phyloP scores from a whole-genome alignment of 768 basidiomycete species.

The Punctularia strigosozonata region DNA sequence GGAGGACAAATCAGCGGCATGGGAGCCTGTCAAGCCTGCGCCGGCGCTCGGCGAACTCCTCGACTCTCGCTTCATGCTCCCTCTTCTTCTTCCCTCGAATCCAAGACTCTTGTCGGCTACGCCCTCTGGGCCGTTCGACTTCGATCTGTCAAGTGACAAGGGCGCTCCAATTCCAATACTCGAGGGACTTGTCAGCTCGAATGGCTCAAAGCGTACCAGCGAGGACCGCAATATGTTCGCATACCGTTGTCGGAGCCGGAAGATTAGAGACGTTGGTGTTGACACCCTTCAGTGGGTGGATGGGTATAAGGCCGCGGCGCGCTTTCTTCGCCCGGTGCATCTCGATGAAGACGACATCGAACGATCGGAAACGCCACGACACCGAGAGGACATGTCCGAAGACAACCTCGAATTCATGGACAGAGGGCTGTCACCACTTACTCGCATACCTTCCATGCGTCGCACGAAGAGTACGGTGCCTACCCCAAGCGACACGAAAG shows the following conservation, averaged over 20 bases:
- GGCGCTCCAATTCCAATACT: slow-evolving; percentile 15
- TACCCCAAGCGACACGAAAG: too few relatives aligned
- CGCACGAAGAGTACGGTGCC: too few relatives aligned
- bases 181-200: slow-evolving; percentile 26
- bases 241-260: slow-evolving; percentile 52
- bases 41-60: slow-evolving; percentile 83
- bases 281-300: slow-evolving; percentile 62
- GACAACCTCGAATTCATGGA: too few relatives aligned
- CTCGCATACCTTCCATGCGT: slow-evolving; percentile 50
- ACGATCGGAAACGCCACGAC: slow-evolving; percentile 17
- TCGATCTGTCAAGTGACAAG: slow-evolving; percentile 14
- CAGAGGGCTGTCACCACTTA: too few relatives aligned
- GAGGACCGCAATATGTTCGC: too few relatives aligned
- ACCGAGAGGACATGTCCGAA: too few relatives aligned
- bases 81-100: slow-evolving; percentile 73
- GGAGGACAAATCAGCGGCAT: slow-evolving; percentile 47
- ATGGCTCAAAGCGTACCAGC: slow-evolving; percentile 23
- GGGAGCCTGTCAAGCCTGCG: slow-evolving; percentile 70
- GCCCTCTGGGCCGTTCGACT: slow-evolving; percentile 34
- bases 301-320: slow-evolving; percentile 44
- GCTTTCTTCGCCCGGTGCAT: slow-evolving; percentile 41
- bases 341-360: slow-evolving; percentile 31
- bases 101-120: slow-evolving; percentile 65
- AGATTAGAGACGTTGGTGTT: slow-evolving; percentile 48
- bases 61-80: slow-evolving; percentile 90